Percentiles rank a stretch among this genome's conserved stretches.
These are phyloP conservation scores for Colletotrichum sp. DNA, from an alignment of 2,329 filamentous ascomycete species.

Conservation along the genomic window DNA sequence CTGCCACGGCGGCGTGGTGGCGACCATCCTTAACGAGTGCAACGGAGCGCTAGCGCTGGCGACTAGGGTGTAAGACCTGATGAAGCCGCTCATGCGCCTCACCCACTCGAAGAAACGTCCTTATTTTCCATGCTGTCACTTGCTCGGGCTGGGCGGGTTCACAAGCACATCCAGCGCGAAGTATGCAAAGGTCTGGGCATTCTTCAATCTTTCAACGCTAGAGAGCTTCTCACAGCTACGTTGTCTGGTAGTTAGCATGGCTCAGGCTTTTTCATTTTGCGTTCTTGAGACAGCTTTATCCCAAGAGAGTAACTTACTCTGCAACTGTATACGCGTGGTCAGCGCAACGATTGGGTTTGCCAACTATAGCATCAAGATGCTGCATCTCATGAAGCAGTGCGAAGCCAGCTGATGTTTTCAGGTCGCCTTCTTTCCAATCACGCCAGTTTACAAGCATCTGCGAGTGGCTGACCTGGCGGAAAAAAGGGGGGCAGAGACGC, in stretches of 20 bases:
- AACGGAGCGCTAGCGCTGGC: not conserved
- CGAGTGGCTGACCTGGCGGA: not conserved
- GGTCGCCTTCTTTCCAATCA: not conserved
- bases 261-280: no score
- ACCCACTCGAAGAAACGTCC: not conserved
- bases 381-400: not conserved
- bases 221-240: not conserved
- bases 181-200: not conserved
- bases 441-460: not conserved
- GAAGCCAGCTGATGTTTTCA: not conserved
- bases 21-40: not conserved
- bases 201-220: not conserved
- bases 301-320: not conserved
- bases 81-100: not conserved
- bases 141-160: not conserved
- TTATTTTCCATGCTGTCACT: fast-evolving
- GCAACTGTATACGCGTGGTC: not conserved
- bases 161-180: not conserved
- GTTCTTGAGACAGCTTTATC: fast-evolving
- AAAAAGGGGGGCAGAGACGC: not conserved
- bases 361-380: not conserved
- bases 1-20: not conserved
- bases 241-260: fast-evolving
- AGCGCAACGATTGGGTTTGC: not conserved
- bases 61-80: not conserved